Conservation (phyloP, 1,139 yeast genomes). For the Blastobotrys persicus region DNA sequence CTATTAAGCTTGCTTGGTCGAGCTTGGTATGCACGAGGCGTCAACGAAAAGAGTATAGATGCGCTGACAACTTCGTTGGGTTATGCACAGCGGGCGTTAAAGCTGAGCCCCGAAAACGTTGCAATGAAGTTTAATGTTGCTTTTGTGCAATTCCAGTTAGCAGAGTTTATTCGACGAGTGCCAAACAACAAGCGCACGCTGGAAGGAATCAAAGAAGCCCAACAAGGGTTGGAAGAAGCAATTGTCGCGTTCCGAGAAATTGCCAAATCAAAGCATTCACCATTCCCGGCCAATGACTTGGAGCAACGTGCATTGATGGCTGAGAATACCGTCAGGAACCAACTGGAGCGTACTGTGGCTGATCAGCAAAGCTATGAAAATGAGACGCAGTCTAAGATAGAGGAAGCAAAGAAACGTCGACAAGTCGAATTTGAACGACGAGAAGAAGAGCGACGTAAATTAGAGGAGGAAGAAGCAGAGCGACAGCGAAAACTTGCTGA, state of each 20-base stretch:
- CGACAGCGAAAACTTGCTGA: slow-evolving; percentile 73
- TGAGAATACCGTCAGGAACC: slow-evolving; percentile 65
- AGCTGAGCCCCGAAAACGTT: slow-evolving; percentile 41
- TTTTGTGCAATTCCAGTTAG: slow-evolving; percentile 79
- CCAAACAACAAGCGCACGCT: slow-evolving; percentile 59
- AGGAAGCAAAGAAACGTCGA: slow-evolving; percentile 67
- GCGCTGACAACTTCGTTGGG: slow-evolving; percentile 62
- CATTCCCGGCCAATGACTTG: slow-evolving; percentile 75
- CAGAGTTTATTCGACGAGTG: slow-evolving; percentile 72
- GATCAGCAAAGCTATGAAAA: slow-evolving; percentile 72
- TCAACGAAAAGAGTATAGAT: slow-evolving; percentile 60
- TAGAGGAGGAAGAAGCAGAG: slow-evolving; percentile 50
- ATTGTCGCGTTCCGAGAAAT: slow-evolving; percentile 59
- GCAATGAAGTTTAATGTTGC: slow-evolving; percentile 75
- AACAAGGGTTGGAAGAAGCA: slow-evolving; percentile 60
- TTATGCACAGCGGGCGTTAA: slow-evolving; percentile 58
- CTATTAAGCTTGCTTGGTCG: slow-evolving; percentile 75
- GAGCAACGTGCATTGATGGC: slow-evolving; percentile 86
- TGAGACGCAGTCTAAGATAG: slow-evolving; percentile 58
- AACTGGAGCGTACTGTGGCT: slow-evolving; percentile 64
- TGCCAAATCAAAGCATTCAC: slow-evolving; percentile 59
- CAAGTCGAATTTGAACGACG: slow-evolving; percentile 53
- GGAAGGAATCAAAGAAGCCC: slow-evolving; percentile 59
- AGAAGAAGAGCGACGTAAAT: slow-evolving; percentile 36
- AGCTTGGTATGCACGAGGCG: slow-evolving; percentile 86